Conservation (phyloP, 2,329 filamentous ascomycete genomes). For the Talaromyces sp. region DNA sequence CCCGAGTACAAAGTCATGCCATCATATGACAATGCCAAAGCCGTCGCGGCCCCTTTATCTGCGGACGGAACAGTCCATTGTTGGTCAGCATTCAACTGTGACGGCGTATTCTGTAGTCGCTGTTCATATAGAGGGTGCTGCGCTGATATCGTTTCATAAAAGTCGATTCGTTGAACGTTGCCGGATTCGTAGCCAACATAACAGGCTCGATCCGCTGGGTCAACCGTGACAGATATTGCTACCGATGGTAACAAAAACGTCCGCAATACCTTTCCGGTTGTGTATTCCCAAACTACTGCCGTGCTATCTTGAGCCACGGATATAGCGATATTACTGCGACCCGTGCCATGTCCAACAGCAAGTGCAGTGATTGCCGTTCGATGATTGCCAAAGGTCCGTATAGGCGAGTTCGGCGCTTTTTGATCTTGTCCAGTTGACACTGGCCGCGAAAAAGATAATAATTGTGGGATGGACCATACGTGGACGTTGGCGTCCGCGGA, state of each 20-base stretch:
- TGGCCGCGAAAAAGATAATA: conserved; percentile 62
- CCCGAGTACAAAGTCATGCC: conserved; percentile 77
- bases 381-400: conserved; percentile 74
- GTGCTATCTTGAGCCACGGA: conserved; percentile 84
- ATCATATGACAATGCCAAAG: conserved; percentile 76
- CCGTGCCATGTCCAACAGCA: conserved; percentile 64
- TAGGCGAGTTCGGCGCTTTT: conserved; percentile 60
- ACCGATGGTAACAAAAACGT: conserved; percentile 76
- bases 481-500: conserved; percentile 78
- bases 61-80: conserved; percentile 55
- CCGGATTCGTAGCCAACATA: conserved; percentile 80
- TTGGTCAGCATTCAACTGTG: conserved; percentile 41
- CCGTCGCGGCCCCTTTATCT: conserved; percentile 65
- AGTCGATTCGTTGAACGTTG: conserved; percentile 74
- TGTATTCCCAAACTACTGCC: conserved; percentile 90
- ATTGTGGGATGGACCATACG: conserved; percentile 78
- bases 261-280: conserved; percentile 70
- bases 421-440: conserved; percentile 42
- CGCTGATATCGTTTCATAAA: conserved; percentile 57
- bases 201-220: conserved; percentile 78
- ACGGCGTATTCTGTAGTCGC: conserved; percentile 41
- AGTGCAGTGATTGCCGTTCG: conserved; percentile 51
- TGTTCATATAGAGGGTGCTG: conserved; percentile 39
- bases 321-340: conserved; percentile 76
- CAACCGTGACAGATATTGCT: conserved; percentile 71